A percentile compares a stretch with the other conserved stretches of the same genome.
These are phyloP conservation scores for Cubamyces lactineus DNA, from an alignment of 768 basidiomycete genomes.

Conservation along the genomic window DNA sequence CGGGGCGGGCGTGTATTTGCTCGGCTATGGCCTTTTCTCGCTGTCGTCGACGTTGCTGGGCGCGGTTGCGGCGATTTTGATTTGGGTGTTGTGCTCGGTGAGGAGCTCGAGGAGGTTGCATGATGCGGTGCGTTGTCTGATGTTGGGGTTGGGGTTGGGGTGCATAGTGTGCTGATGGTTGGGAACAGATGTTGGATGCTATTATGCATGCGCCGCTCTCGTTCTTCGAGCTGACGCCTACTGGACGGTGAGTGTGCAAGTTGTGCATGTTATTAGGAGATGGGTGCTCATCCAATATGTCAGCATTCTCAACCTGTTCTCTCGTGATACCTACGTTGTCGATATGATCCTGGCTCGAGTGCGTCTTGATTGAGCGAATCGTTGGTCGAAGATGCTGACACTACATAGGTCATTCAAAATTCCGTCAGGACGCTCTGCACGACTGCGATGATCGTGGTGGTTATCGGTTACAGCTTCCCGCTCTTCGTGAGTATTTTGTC, in stretches of 20 bases:
- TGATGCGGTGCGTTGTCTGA: conserved; percentile 57
- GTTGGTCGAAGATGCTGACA: conserved; percentile 7
- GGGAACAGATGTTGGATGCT: conserved; percentile 70
- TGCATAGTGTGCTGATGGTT: conserved; percentile 1
- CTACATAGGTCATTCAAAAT: conserved; percentile 57
- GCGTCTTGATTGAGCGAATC: neutral
- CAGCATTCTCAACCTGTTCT: conserved; percentile 89
- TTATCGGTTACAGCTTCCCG: conserved; percentile 84
- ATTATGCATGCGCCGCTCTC: conserved; percentile 82
- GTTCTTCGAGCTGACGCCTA: conserved; percentile 91
- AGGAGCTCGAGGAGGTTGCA: conserved; percentile 77
- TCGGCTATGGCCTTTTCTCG: conserved; percentile 71
- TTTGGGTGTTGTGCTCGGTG: conserved; percentile 80
- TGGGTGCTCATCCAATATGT: neutral
- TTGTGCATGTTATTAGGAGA: neutral
- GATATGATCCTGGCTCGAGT: conserved; percentile 81
- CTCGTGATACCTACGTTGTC: conserved; percentile 83
- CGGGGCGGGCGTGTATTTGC: conserved; percentile 59
- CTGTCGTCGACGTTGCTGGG: conserved; percentile 57
- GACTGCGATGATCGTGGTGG: conserved; percentile 62
- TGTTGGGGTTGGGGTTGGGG: too few relatives aligned
- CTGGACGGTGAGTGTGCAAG: conserved; percentile 60
- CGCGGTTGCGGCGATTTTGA: conserved; percentile 59
- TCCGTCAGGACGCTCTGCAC: conserved; percentile 66
- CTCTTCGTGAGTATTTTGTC: conserved; percentile 49